These are phyloP conservation scores for Penstemon newberryi DNA, from an alignment of 257 asterid species.

Conservation along the genomic window DNA sequence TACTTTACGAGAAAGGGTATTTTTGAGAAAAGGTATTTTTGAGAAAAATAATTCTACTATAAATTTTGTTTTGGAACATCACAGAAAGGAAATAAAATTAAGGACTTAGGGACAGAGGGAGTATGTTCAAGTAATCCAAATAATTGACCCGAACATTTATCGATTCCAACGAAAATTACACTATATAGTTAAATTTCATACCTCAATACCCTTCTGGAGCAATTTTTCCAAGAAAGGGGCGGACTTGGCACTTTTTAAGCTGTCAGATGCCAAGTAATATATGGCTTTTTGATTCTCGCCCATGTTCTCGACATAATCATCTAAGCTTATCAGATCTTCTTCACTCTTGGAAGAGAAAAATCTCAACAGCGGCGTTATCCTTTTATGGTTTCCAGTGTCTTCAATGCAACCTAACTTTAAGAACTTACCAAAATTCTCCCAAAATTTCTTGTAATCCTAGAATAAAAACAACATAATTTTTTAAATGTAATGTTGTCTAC, in stretches of 20 bases:
- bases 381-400: slow-evolving; percentile 95
- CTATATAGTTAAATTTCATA: slow-evolving; percentile 26
- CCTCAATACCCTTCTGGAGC: slow-evolving; percentile 93
- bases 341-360: slow-evolving; percentile 90
- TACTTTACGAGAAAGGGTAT: no score
- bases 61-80: no score
- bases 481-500: not conserved
- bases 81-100: no score
- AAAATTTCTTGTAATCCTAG: slow-evolving; percentile 93
- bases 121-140: no score
- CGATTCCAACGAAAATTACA: not conserved
- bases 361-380: slow-evolving; percentile 77
- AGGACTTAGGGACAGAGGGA: no score
- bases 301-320: slow-evolving; percentile 94
- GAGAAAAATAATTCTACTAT: no score
- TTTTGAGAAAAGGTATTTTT: no score
- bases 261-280: slow-evolving; percentile 92
- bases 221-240: slow-evolving; percentile 96
- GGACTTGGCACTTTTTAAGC: slow-evolving; percentile 91
- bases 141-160: not conserved
- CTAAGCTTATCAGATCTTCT: slow-evolving; percentile 84
- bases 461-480: slow-evolving; percentile 18
- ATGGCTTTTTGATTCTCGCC: slow-evolving; percentile 89
- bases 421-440: slow-evolving; percentile 98
- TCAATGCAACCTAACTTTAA: slow-evolving; percentile 93